Evolutionary conservation across 257 asterid species (phyloP), one percentile per base, ranked within the genome.

Genomic region (Salvia rosmarinus): DNA sequence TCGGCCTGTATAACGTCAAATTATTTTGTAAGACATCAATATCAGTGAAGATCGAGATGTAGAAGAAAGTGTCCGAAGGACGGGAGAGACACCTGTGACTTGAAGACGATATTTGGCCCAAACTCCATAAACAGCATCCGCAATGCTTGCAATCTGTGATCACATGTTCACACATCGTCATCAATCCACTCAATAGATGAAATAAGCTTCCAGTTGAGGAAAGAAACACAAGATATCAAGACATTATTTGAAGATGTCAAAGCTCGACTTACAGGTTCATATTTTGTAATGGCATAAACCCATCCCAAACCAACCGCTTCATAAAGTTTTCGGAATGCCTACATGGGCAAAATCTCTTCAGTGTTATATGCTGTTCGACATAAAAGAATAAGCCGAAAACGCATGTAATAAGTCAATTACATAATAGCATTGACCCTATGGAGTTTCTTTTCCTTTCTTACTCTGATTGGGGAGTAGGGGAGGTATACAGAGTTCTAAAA

Each of bases 61-160:
- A n/a, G n/a, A n/a, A n/a, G n/a, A n/a, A n/a, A n/a, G n/a, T n/a
- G n/a, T n/a, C n/a, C n/a, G n/a, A n/a, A n/a, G n/a, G n/a, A n/a
- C n/a, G n/a, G n/a, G n/a, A n/a, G n/a, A n/a, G n/a, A n/a, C n/a
- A n/a, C n/a, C n/a, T n/a, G 98, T 92, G 64, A 92, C 61, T 81
- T 84, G 96, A 59, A 92, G 96, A 21, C 96, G 96, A 42, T 89
- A 88, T 79, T 89, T 89, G 60, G 96, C 98, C 98, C 98, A 92
- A 68, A 92, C 61, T 17, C 88, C 95, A 78, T 92, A 92, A 25
- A 85, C 64, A 10, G 92, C 85, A 61, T 83, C 85, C 25, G 96
- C 96, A 66, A 90, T 70, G 43, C 87, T 90, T 2, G 95, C 91
- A 75, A 92, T 64, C 98, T 92, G 89, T 62, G 49, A n/a, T n/a